Conservation (phyloP, 305 asterid genomes). For the Fraxinus floribunda region DNA sequence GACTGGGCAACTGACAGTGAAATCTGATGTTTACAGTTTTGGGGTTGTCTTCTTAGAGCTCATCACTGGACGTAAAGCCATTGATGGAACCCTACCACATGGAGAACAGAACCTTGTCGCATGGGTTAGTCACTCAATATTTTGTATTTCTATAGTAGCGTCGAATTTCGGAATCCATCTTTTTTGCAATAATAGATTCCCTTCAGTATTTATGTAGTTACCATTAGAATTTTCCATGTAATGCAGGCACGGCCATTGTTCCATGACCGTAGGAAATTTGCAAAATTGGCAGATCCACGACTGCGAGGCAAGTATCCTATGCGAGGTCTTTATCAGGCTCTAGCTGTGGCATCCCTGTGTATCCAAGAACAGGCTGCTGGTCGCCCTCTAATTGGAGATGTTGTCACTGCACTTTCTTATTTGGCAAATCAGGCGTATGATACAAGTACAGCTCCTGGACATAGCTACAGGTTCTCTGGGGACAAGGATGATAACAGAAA, state of each 20-base stretch:
- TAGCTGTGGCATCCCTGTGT: slow-evolving; percentile 96
- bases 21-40: slow-evolving; percentile 95
- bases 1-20: slow-evolving; percentile 96
- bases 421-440: slow-evolving; percentile 81
- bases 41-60: slow-evolving; percentile 96
- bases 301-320: slow-evolving; percentile 85
- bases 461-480: background rate
- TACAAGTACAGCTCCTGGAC: slow-evolving; percentile 39
- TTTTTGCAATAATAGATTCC: background rate
- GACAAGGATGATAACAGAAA: slow-evolving; percentile 42
- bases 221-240: slow-evolving; percentile 3
- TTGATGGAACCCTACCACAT: slow-evolving; percentile 74
- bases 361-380: slow-evolving; percentile 96
- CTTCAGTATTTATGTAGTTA: background rate
- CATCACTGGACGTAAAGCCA: slow-evolving; percentile 95
- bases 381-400: slow-evolving; percentile 92
- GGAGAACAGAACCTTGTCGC: slow-evolving; percentile 93
- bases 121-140: slow-evolving; percentile 50
- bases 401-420: slow-evolving; percentile 92
- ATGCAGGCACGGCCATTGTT: slow-evolving; percentile 89
- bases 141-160: background rate
- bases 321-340: slow-evolving; percentile 93
- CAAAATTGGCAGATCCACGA: slow-evolving; percentile 76
- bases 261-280: slow-evolving; percentile 78
- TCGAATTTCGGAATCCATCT: too few relatives aligned